Conservation (phyloP, 495 filamentous ascomycete species). For the Corynascus novoguineensis region DNA sequence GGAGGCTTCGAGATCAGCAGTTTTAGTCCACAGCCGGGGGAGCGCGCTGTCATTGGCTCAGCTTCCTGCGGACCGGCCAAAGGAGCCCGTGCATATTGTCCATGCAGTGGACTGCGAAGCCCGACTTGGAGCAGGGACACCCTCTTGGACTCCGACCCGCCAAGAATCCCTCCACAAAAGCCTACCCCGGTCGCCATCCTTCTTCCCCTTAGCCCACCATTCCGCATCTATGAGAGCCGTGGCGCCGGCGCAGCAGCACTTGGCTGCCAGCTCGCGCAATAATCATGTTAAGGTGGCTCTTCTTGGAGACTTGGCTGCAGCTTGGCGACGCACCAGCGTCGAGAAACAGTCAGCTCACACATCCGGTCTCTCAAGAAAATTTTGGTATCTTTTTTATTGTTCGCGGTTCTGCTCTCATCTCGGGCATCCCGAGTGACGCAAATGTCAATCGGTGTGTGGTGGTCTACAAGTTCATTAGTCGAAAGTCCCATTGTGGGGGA, state of each 20-base stretch:
- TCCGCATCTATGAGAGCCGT: slow-evolving; percentile 20
- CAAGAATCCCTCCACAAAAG: not conserved
- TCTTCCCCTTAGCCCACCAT: slow-evolving; percentile 17
- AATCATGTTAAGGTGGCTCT: not conserved
- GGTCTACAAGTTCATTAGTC: not conserved
- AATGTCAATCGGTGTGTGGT: not conserved
- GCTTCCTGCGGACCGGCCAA: slow-evolving; percentile 2
- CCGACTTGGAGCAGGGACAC: slow-evolving; percentile 5
- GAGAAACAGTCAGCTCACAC: too few species aligned
- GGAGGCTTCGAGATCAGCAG: slow-evolving; percentile 29
- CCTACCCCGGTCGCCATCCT: not conserved
- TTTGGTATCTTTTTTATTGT: too few species aligned
- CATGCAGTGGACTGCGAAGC: not conserved
- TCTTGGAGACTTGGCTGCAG: slow-evolving; percentile 2
- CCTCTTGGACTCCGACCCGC: not conserved
- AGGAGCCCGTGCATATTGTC: slow-evolving; percentile 19
- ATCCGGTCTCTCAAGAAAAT: too few species aligned
- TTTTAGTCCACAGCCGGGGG: slow-evolving; percentile 20
- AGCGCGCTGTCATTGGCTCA: slow-evolving; percentile 25
- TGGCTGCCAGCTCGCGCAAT: not conserved
- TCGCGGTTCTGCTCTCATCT: too few species aligned
- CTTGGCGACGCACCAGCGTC: not conserved
- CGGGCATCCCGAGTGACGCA: not conserved
- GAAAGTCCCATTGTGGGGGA: slow-evolving; percentile 10
- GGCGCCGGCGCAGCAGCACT: slow-evolving; percentile 10